Base-by-base conservation (phyloP, 2,329 filamentous ascomycete genomes). In the Fusarium udum region DNA sequence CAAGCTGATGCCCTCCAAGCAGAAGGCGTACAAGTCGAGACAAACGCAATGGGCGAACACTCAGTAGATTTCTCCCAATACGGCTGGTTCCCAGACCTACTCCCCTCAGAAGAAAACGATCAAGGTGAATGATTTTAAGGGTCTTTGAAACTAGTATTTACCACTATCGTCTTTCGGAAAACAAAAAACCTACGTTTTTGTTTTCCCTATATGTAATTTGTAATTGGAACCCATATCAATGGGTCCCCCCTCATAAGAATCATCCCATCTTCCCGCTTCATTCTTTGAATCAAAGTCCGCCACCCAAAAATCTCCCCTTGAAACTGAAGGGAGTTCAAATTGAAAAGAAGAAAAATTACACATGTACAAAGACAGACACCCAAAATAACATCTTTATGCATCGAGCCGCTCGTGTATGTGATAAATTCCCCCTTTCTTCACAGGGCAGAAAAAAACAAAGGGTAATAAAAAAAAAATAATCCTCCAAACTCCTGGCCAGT, bases 21-120 rank as follows among this genome's bases (percentile, higher is more conserved):
- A 2, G 88, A 90, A 72, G 88, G 87, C 5, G 87, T 90, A 15
- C 79, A 82, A 6, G 87, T 90, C n/a, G 80, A 81, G 18, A 81
- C 78, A 7, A 83, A 82, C 18, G 84, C 86, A 3, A 72, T 90
- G 73, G 87, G 88, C 3, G 87, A 89, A 77, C 78, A 88, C 51
- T 82, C 77, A 46, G 85, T 90, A 3, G 85, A 89, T 68, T 84
- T 90, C 59, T 80, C 71, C 1, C 81, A 84, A 51, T 88, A 84
- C 71, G 88, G 88, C 3, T 90, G 88, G 88, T 90, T 90, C 70
- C 88, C 88, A 8, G 75, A 82, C 0, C 71, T 73, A 13, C 72
- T 90, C 40, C 87, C 87, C 1, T 89, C 87, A 0, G 83, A 84
- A n/a, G 79, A 74, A 1, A 63, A 64, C 20, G 71, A 72, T 28